Base-by-base conservation (phyloP, 192 early-diverging fungal genomes). In the Dissophora ornata region DNA sequence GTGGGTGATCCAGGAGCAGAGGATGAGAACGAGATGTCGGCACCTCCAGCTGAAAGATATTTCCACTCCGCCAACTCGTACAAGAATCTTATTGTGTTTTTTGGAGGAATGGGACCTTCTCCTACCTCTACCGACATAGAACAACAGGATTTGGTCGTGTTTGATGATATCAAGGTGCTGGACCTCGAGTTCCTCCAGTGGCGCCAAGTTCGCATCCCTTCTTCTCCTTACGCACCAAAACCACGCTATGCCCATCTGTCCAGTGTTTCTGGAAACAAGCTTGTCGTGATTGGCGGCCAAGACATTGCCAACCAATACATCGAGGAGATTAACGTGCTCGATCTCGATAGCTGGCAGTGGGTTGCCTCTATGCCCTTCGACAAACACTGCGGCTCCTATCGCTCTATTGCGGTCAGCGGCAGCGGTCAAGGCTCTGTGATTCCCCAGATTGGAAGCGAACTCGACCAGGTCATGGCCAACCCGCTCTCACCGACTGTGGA, bases 31-130 rank as follows among this genome's bases (percentile, higher is more conserved):
- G 64, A 70, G 42, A 61, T 56, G 30, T 66, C 71, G 8, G 28
- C 63, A 18, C 81, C 83, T 15, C 85, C 85, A 26, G 67, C 79
- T 16, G 80, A 88, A 33, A 84, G 92, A 26, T 93, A 91, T 44
- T 93, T 93, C 74, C 92, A 93, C 77, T 92, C 92, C 13, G 86
- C 89, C 54, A 92, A 89, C 55, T 84, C 87, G 26, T 90, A 91
- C 65, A 79, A 84, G 64, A 89, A 91, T 41, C 69, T 82, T 55
- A 75, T 94, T 19, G 78, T 92, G 8, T 84, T 91, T 29, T 94
- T 92, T 83, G 92, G 92, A 36, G 92, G 92, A 8, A 94, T 94
- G 92, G 91, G 92, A 6, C 85, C 89, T 69, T 71, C 90, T 4
- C 62, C 75, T 59, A 46, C 66, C 38, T 57, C 84, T 58, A 26